phyloP scores from a whole-genome alignment of 495 filamentous ascomycete species.

The Penicillium ucsense region DNA sequence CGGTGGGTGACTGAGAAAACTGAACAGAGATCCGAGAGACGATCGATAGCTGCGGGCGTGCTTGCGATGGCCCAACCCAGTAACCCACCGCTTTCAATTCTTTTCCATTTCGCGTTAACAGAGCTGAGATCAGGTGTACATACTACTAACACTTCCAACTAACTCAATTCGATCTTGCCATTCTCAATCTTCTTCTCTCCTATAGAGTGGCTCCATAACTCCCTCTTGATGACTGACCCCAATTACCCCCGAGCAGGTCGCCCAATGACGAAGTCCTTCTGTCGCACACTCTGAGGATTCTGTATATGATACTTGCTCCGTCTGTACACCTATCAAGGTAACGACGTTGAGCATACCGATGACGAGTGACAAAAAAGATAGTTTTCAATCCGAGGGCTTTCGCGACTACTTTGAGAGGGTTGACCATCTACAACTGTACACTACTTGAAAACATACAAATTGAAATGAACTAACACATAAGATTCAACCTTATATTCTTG shows the following conservation, averaged over 20 bases:
- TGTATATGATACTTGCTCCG: constrained; percentile 16
- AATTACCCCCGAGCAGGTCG: neutral
- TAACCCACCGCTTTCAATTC: too few species aligned
- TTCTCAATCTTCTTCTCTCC: neutral
- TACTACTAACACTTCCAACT: neutral
- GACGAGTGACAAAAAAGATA: constrained; percentile 30
- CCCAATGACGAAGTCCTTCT: constrained; percentile 24
- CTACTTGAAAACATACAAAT: neutral
- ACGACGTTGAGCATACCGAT: constrained; percentile 27
- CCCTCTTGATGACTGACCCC: neutral
- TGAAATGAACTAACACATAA: neutral
- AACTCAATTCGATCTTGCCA: neutral
- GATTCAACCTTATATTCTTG: neutral
- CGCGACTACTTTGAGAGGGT: neutral
- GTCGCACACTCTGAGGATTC: constrained; percentile 22
- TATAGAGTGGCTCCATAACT: neutral
- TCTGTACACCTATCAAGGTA: constrained; percentile 22
- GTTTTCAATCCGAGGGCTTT: constrained; percentile 28
- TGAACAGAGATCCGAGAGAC: constrained; percentile 43
- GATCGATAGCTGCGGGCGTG: neutral
- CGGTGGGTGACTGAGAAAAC: constrained; percentile 32
- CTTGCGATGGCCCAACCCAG: too few species aligned
- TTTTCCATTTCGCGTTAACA: too few species aligned
- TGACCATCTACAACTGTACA: neutral
- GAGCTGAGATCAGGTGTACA: neutral